These are phyloP conservation scores for Hibiscus syriacus DNA, from an alignment of 345 rosid species.

Conservation along the genomic window DNA sequence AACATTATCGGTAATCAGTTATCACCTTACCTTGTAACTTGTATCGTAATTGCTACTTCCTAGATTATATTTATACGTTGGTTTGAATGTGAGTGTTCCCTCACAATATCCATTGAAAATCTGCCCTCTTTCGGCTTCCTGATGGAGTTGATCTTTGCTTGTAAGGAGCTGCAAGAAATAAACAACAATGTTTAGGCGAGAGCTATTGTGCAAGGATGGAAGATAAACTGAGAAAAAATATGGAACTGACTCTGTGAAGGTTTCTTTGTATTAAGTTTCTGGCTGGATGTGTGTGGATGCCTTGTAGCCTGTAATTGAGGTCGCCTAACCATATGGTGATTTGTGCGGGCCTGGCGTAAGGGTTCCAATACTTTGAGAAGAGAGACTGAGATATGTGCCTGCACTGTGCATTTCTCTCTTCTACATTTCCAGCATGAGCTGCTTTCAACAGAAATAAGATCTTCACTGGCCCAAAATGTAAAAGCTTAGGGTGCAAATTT, in stretches of 20 bases:
- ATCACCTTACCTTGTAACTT: constrained; percentile 55
- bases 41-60: constrained; percentile 62
- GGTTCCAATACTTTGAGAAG: constrained; percentile 35
- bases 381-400: constrained; percentile 43
- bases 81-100: constrained; percentile 36
- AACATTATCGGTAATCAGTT: background rate
- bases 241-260: constrained; percentile 36
- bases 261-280: constrained; percentile 43
- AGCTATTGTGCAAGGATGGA: background rate
- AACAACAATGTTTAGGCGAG: background rate
- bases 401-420: constrained; percentile 34
- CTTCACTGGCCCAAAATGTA: background rate
- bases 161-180: constrained; percentile 35
- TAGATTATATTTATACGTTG: constrained; percentile 50
- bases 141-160: constrained; percentile 59
- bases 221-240: background rate
- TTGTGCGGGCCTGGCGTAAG: constrained; percentile 31
- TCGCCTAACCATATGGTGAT: constrained; percentile 65
- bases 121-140: constrained; percentile 61
- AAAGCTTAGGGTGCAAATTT: too few relatives aligned
- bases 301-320: constrained; percentile 56
- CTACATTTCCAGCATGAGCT: constrained; percentile 32
- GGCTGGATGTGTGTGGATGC: constrained; percentile 37
- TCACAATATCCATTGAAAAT: constrained; percentile 55
- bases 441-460: background rate